phyloP scores from a whole-genome alignment of 331 rosid species.

The Prunus yedoensis region DNA sequence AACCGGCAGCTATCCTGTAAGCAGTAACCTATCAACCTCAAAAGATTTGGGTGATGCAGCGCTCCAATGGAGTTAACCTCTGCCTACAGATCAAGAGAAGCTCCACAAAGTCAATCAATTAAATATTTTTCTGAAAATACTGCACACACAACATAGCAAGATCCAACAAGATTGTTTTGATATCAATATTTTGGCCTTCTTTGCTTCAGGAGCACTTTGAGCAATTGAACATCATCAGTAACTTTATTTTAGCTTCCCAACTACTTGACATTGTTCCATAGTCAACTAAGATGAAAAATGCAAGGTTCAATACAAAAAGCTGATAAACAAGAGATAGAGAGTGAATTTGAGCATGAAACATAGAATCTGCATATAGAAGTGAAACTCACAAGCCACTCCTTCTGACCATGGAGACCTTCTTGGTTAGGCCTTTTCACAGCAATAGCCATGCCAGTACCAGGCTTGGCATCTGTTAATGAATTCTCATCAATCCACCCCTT shows the following conservation, averaged over 20 bases:
- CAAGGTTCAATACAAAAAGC: too few species aligned
- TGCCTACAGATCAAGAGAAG: slow-evolving; percentile 44
- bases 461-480: slow-evolving; percentile 47
- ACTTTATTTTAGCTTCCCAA: too few species aligned
- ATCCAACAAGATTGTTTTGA: neutral
- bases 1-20: slow-evolving; percentile 64
- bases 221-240: too few species aligned
- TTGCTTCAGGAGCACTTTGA: too few species aligned
- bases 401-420: slow-evolving; percentile 74
- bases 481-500: slow-evolving; percentile 85
- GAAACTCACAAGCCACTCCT: slow-evolving; percentile 84
- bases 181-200: too few species aligned
- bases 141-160: neutral
- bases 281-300: too few species aligned
- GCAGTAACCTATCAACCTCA: slow-evolving; percentile 77
- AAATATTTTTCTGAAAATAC: neutral
- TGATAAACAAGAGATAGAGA: too few species aligned
- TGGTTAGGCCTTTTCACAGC: slow-evolving; percentile 79
- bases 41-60: slow-evolving; percentile 79
- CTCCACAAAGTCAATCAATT: slow-evolving; percentile 24
- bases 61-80: slow-evolving; percentile 81
- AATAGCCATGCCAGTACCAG: slow-evolving; percentile 67
- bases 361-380: neutral
- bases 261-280: too few species aligned
- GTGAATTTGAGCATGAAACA: too few species aligned